Evolutionary conservation across 2,329 filamentous ascomycete species (phyloP), one percentile per base, ranked within the genome.

Genomic region (Cercospora berteroae): DNA sequence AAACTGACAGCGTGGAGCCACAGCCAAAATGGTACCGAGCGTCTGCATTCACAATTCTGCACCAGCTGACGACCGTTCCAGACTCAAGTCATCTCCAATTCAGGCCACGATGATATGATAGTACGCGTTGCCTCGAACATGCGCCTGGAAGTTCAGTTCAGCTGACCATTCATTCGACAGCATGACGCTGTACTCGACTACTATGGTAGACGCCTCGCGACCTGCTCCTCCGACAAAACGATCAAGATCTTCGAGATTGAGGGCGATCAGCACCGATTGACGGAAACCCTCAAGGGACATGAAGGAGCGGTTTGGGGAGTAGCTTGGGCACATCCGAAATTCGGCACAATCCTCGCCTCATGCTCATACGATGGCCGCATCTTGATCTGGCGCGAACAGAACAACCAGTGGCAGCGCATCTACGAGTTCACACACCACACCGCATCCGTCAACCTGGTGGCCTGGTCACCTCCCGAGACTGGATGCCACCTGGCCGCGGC

Each of bases 231-330:
- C 73, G 95, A 99, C 83, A 94, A 95, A 79, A 98, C 94, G 58
- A 96, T 99, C 84, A 98, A 98, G 84, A 98, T 99, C 78, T 99
- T 97, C 79, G 95, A 99, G 82, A 90, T 99, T 65, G 94, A 98
- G 77, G 93, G 93, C 76, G 94, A 98, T 75, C 87, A 90, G 73
- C 94, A 99, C 81, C 88, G 92, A 71, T 83, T 98, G 74, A 87
- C 92, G 36, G 94, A 98, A 83, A 99, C 95, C 27, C 84, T 99
- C 72, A 97, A 96, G 83, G 94, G 94, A 93, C 95, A 99, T 79
- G 95, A 99, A 81, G 94, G 94, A 70, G 93, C 95, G 39, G 94
- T 99, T 67, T 99, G 95, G 95, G 96, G 92, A 79, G 92, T 98
- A 67, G 91, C 94, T 75, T 99, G 95, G 95, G 94, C 94, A 59